Conservation (phyloP, 768 basidiomycete species). For the Leucocoprinus birnbaumii region DNA sequence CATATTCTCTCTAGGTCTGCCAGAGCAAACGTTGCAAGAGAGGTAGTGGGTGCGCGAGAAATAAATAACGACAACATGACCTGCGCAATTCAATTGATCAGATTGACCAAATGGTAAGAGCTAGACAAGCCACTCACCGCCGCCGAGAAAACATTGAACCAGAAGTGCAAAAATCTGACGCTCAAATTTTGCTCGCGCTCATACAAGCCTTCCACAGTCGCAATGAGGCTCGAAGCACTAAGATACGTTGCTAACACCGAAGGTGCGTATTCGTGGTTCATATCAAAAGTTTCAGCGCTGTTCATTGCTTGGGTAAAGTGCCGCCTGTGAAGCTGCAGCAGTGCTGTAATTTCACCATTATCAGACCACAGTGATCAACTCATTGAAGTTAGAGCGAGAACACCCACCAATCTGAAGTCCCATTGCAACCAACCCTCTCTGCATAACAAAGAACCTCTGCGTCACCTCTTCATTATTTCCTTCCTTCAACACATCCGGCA, state of each 20-base stretch:
- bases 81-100: slow-evolving; percentile 31
- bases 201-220: slow-evolving; percentile 53
- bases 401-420: slow-evolving; percentile 60
- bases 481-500: slow-evolving; percentile 49
- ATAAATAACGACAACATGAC: slow-evolving; percentile 66
- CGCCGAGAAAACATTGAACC: slow-evolving; percentile 74
- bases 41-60: slow-evolving; percentile 56
- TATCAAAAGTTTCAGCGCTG: slow-evolving; percentile 47
- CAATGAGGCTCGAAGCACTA: slow-evolving; percentile 54
- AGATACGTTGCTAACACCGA: slow-evolving; percentile 71
- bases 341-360: slow-evolving; percentile 32
- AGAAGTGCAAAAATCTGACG: slow-evolving; percentile 66
- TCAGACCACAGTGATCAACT: not conserved
- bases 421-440: slow-evolving; percentile 56
- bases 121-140: slow-evolving; percentile 46
- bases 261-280: slow-evolving; percentile 61
- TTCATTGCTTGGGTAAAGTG: slow-evolving; percentile 69
- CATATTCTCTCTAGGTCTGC: slow-evolving; percentile 58
- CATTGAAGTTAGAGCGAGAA: not conserved
- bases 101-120: no score
- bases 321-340: slow-evolving; percentile 65
- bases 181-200: slow-evolving; percentile 58
- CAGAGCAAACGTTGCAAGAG: slow-evolving; percentile 56
- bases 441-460: slow-evolving; percentile 60
- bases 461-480: slow-evolving; percentile 32